Evolutionary conservation across 2,329 filamentous ascomycete genomes (phyloP).

Genomic region (Microcera coccophila): DNA sequence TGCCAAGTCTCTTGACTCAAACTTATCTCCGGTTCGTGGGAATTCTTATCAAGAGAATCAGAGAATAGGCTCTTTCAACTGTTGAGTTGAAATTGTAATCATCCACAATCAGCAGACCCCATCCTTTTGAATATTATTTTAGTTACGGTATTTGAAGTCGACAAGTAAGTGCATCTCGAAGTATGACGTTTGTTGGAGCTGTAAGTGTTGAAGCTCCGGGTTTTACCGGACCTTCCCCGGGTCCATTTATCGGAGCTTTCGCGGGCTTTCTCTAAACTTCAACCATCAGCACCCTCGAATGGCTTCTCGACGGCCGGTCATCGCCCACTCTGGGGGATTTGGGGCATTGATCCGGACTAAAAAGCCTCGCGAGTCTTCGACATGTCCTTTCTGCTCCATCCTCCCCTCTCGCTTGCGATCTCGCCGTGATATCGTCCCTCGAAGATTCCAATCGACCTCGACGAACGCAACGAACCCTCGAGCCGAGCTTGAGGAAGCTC

Average conservation of each 20-base stretch:
- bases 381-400: slow-evolving; percentile 33
- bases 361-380: slow-evolving; percentile 14
- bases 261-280: slow-evolving; percentile 11
- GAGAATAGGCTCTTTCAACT: too few relatives aligned
- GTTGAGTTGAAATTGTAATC: too few relatives aligned
- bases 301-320: slow-evolving; percentile 30
- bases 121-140: too few relatives aligned
- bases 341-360: slow-evolving; percentile 21
- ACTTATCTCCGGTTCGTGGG: too few relatives aligned
- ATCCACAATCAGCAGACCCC: too few relatives aligned
- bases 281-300: slow-evolving; percentile 22
- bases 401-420: slow-evolving; percentile 20
- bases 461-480: slow-evolving; percentile 34
- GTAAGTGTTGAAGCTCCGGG: too few relatives aligned
- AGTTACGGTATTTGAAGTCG: too few relatives aligned
- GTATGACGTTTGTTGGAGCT: too few relatives aligned
- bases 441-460: slow-evolving; percentile 30
- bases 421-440: slow-evolving; percentile 21
- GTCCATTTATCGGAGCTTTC: neutral
- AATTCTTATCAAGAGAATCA: too few relatives aligned
- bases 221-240: slow-evolving; percentile 2
- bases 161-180: too few relatives aligned
- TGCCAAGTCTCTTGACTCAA: too few relatives aligned
- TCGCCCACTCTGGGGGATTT: slow-evolving; percentile 26
- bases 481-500: slow-evolving; percentile 54